Evolutionary conservation across 208 protist genomes (phyloP).

Genomic region (Wallacemonas sp.): DNA sequence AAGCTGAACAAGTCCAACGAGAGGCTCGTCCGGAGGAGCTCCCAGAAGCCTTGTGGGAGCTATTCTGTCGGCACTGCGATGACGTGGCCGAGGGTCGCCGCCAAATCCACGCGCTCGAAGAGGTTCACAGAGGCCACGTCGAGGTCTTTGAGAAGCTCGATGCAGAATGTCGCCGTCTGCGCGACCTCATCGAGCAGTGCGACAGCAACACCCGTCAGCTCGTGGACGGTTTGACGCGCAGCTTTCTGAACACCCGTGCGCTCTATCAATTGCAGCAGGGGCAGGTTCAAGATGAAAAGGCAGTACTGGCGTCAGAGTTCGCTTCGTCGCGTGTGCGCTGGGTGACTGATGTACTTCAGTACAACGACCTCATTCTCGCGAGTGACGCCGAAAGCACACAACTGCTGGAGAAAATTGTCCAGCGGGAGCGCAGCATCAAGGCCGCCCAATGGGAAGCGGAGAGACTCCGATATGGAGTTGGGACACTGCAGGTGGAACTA

Average conservation of each 20-base stretch:
- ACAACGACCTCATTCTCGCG: constrained; percentile 82
- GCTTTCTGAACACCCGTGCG: constrained; percentile 61
- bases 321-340: constrained; percentile 71
- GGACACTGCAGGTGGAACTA: constrained; percentile 85
- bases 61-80: constrained; percentile 56
- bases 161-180: constrained; percentile 15
- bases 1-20: constrained; percentile 23
- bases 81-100: constrained; percentile 32
- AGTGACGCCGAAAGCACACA: constrained; percentile 74
- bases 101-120: constrained; percentile 21
- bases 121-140: constrained; percentile 19
- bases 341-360: constrained; percentile 51
- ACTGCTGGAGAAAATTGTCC: constrained; percentile 74
- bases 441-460: constrained; percentile 71
- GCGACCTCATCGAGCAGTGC: constrained; percentile 18
- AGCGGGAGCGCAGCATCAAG: constrained; percentile 82
- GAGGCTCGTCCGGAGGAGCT: constrained; percentile 33
- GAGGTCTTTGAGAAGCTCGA: constrained; percentile 24
- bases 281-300: constrained; percentile 92
- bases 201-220: constrained; percentile 20
- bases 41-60: constrained; percentile 47
- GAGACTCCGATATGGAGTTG: constrained; percentile 69
- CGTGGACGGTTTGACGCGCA: constrained; percentile 21
- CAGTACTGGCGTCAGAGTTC: constrained; percentile 82
- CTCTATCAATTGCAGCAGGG: constrained; percentile 87